These are phyloP conservation scores for Fusarium luffae DNA, from an alignment of 2,329 filamentous ascomycete genomes.

Conservation along the genomic window DNA sequence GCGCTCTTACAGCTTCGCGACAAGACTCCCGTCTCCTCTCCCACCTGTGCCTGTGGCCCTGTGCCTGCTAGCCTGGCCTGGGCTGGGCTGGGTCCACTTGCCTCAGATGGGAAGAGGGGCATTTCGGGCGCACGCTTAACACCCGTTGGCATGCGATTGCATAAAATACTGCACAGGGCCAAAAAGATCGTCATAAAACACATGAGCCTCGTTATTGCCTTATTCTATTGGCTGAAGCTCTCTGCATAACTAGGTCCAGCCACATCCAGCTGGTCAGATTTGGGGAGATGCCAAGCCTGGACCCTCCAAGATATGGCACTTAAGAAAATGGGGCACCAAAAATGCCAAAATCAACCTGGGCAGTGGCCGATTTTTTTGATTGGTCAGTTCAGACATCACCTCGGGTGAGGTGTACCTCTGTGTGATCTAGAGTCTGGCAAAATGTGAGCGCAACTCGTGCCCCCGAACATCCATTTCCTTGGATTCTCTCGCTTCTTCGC, in stretches of 20 bases:
- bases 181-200: slow-evolving; percentile 16
- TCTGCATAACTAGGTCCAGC: slow-evolving; percentile 42
- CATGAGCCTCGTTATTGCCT: slow-evolving; percentile 7
- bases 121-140: slow-evolving; percentile 38
- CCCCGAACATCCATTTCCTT: slow-evolving; percentile 47
- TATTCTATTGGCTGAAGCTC: slow-evolving; percentile 1
- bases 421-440: slow-evolving; percentile 50
- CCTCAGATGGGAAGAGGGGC: slow-evolving; percentile 40
- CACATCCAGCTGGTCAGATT: slow-evolving; percentile 39
- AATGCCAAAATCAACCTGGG: slow-evolving; percentile 51
- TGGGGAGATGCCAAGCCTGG: slow-evolving; percentile 39
- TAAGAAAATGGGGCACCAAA: slow-evolving; percentile 49
- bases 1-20: slow-evolving; percentile 39
- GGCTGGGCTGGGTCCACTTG: slow-evolving; percentile 32
- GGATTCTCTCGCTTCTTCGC: slow-evolving; percentile 44
- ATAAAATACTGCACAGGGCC: slow-evolving; percentile 34
- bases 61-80: neutral
- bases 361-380: slow-evolving; percentile 55
- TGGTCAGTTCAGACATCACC: slow-evolving; percentile 51
- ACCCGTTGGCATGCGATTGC: slow-evolving; percentile 37
- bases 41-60: neutral
- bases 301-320: slow-evolving; percentile 42
- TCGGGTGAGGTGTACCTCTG: slow-evolving; percentile 50
- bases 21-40: neutral
- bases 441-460: slow-evolving; percentile 45